A percentile compares a stretch with the other conserved stretches of the same genome.
These are phyloP conservation scores for Phlebiopsis flavidoalba DNA, from an alignment of 768 basidiomycete species.

Conservation along the genomic window DNA sequence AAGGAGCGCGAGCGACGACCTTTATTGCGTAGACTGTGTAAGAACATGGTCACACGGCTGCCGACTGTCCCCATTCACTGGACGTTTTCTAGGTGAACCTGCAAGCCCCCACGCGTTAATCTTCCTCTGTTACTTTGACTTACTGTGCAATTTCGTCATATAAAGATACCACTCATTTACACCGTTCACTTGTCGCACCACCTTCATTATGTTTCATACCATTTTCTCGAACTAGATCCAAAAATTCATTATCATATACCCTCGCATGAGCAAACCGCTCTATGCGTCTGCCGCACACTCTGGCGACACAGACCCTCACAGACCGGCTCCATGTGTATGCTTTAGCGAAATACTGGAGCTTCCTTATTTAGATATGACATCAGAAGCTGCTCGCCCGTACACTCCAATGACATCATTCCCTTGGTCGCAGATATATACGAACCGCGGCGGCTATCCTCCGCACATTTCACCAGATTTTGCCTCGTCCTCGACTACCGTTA, in stretches of 20 bases:
- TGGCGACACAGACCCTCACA: background rate
- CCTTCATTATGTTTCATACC: background rate
- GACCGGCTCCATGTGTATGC: background rate
- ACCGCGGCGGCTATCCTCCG: background rate
- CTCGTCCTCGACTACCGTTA: conserved; percentile 22
- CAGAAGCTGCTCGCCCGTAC: background rate
- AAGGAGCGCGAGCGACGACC: conserved; percentile 25
- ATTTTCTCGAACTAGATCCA: background rate
- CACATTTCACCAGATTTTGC: background rate
- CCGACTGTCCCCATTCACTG: conserved; percentile 77
- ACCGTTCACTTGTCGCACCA: too few species aligned
- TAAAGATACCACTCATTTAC: conserved; percentile 11
- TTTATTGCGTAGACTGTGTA: conserved; percentile 86
- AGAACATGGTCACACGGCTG: conserved; percentile 67
- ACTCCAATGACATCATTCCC: background rate
- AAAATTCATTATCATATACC: background rate
- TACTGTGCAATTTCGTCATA: background rate
- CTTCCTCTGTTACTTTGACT: background rate
- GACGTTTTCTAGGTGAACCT: conserved; percentile 66
- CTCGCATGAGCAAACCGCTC: background rate
- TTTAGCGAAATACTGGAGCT: conserved; percentile 7
- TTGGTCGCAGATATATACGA: background rate
- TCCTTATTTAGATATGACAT: background rate
- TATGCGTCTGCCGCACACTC: background rate
- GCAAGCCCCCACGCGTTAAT: too few species aligned